Base-by-base conservation (phyloP, 176 grass and related monocot genomes). In the Poa annua region DNA sequence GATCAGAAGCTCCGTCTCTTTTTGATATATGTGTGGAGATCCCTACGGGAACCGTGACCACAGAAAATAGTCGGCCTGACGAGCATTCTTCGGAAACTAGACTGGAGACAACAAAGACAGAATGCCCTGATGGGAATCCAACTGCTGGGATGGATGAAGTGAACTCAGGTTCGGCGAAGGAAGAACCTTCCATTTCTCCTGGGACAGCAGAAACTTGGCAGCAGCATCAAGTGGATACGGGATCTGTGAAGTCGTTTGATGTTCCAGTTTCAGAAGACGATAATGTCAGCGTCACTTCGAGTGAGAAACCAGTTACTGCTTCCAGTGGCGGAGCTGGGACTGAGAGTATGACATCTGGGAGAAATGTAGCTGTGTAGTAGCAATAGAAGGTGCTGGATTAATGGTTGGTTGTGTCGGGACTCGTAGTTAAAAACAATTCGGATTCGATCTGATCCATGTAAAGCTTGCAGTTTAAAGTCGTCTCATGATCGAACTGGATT, bases 11-110 rank as follows among this genome's bases (percentile, higher is more conserved):
- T 78, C 55, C 88, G 32, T 90, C 83, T 50, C 68, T 82, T 66
- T 90, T 90, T 79, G 15, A 82, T 78, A 78, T 90, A 36, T 81
- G 79, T 83, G 52, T 44, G 3, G 79, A 78, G 47, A 78, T 86
- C 26, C 55, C 29, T 66, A 48, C 26, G 11, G 0, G 74, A 86
- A 49, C 8, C 7, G 1, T 57, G 8, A 59, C 19, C 1, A 25
- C 7, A 35, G 67, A 80, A 74, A 74, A 63, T 55, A 73, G 45
- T 62, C 25, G 11, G 36, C 55, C 41, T 5, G 36, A 50, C 42
- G 48, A 20, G 9, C 51, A 65, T 76, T 85, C 53, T 25, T 35
- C 24, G 15, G 69, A 63, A 45, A 85, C 8, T 53, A 26, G 74
- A 72, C 13, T 26, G 71, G 64, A 71, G 66, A 72, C 45, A 14